A percentile compares a stretch with the other conserved stretches of the same genome.
phyloP scores from a whole-genome alignment of 371 early-diverging fungal genomes.

The Smittium mucronatum region DNA sequence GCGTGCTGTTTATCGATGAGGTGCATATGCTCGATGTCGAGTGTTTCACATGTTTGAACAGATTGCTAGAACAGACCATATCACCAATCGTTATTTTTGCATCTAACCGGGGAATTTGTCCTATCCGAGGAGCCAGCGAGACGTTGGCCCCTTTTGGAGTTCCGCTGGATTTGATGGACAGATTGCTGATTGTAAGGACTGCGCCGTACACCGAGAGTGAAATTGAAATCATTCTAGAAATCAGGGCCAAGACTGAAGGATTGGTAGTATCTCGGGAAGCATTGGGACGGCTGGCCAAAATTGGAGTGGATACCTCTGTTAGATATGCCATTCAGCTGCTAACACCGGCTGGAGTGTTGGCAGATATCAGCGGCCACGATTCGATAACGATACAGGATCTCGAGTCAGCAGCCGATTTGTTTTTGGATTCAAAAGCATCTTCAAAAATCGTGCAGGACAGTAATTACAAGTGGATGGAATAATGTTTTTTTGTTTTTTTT shows the following conservation, averaged over 20 bases:
- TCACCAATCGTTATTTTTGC: slow-evolving; percentile 97
- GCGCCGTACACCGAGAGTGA: slow-evolving; percentile 83
- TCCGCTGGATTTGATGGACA: slow-evolving; percentile 92
- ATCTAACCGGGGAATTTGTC: slow-evolving; percentile 92
- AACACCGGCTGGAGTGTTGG: slow-evolving; percentile 77
- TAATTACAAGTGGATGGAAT: background rate
- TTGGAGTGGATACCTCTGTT: slow-evolving; percentile 71
- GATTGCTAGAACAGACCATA: slow-evolving; percentile 83
- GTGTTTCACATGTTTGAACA: slow-evolving; percentile 96
- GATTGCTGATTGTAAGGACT: slow-evolving; percentile 89
- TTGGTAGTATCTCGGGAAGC: slow-evolving; percentile 62
- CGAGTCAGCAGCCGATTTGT: slow-evolving; percentile 9
- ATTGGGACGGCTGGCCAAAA: slow-evolving; percentile 58
- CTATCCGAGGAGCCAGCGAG: slow-evolving; percentile 66
- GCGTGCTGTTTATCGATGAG: slow-evolving; percentile 97
- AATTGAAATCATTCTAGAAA: slow-evolving; percentile 75
- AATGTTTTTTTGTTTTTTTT: background rate
- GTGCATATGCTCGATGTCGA: slow-evolving; percentile 98
- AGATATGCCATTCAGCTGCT: slow-evolving; percentile 96
- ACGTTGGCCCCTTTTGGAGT: slow-evolving; percentile 87
- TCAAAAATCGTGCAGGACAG: background rate
- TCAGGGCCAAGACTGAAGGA: slow-evolving; percentile 83
- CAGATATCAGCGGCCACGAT: slow-evolving; percentile 69
- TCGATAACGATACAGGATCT: slow-evolving; percentile 53
- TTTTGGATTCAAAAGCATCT: slow-evolving; percentile 9